Conservation (phyloP, 2,329 filamentous ascomycete genomes). For the Plectosphaerella sp. region DNA sequence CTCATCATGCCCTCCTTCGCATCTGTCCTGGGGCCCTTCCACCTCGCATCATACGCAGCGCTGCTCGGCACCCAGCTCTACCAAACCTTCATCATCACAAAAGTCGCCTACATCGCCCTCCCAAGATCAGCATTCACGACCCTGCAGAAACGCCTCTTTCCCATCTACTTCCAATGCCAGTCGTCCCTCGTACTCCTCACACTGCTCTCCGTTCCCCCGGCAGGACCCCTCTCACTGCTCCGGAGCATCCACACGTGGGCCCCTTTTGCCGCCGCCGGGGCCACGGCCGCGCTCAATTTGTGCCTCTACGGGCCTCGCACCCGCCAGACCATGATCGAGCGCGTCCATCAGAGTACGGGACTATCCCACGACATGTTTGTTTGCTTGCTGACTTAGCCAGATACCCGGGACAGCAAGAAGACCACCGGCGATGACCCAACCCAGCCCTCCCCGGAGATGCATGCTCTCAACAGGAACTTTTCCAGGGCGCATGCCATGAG, state of each 20-base stretch:
- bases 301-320: conserved; percentile 32
- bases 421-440: neutral
- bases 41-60: conserved; percentile 32
- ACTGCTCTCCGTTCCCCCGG: conserved; percentile 25
- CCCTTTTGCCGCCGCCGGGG: conserved; percentile 25
- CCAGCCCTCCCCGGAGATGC: conserved; percentile 18
- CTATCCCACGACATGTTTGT: no score
- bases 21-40: conserved; percentile 23
- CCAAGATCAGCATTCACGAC: conserved; percentile 28
- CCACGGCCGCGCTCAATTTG: conserved; percentile 26
- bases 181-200: conserved; percentile 26
- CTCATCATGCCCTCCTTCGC: neutral
- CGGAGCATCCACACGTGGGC: conserved; percentile 24
- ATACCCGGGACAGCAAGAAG: conserved; percentile 12
- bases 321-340: conserved; percentile 21
- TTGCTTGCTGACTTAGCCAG: conserved; percentile 1
- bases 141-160: conserved; percentile 35
- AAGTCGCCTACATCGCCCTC: conserved; percentile 25
- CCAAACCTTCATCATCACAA: conserved; percentile 32
- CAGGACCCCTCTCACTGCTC: conserved; percentile 22
- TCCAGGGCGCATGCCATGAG: conserved; percentile 32
- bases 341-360: conserved; percentile 22
- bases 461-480: conserved; percentile 24
- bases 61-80: conserved; percentile 35
- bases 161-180: conserved; percentile 33